Evolutionary conservation across 1,139 yeast genomes (phyloP), one percentile per base, ranked within the genome.

Genomic region (Pneumocystis oryctolagi): DNA sequence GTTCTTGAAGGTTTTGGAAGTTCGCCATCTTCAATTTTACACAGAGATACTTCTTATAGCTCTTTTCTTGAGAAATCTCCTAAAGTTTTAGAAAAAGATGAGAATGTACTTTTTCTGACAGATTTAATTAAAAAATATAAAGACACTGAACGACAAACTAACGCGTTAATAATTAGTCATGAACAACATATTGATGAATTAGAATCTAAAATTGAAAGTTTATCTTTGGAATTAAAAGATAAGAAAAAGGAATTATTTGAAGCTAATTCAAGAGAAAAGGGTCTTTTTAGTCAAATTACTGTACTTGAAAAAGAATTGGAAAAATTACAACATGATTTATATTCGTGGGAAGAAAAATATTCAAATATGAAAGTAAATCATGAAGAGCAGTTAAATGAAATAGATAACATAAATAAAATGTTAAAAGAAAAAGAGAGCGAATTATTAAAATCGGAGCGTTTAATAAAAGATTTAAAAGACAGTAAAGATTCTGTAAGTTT

Each of bases 291-390:
- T n/a, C 40, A 39, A 18, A 37, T 57, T 57, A 20, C 37, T 5
- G 28, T 20, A n/a, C 42, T 57, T 35, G 59, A 57, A 57, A 39
- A 39, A 39, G 59, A 57, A 57, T 35, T 57, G 14, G 59, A 35
- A 35, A 39, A 57, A 30, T 25, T 12, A 6, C 40, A 35, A 20
- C 31, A 8, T n/a, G 59, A 57, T 12, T 20, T 39, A 57, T 30
- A 9, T 35, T 35, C 42, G 8, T 57, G 37, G 35, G 42, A 57
- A 39, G 59, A 57, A n/a, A 57, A 57, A 39, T 57, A 57, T 47
- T 25, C 20, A 47, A 25, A 25, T 47, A 47, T 47, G 55, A 47
- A 47, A 28, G 25, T 28, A 25, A 25, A 47, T 25, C 25, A 31
- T 25, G 55, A 47, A 25, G 55, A 47, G 12, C 31, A 47, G 1